phyloP scores from a whole-genome alignment of 441 rosid species.

The Adansonia grandidieri region DNA sequence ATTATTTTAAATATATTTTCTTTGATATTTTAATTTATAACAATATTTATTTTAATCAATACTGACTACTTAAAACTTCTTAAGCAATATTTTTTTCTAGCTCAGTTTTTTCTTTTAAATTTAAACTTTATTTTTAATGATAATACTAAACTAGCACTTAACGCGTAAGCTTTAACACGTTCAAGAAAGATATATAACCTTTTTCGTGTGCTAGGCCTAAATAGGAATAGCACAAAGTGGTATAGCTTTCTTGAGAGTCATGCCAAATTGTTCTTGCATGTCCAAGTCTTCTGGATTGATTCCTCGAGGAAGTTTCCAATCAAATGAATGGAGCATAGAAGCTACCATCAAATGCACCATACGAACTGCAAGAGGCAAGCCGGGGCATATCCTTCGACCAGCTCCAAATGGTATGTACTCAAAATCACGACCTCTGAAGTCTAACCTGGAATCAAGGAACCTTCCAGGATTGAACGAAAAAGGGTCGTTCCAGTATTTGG shows the following conservation, averaged over 20 bases:
- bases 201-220: not conserved
- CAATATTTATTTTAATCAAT: no score
- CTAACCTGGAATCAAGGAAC: conserved; percentile 17
- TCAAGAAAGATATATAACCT: not conserved
- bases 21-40: no score
- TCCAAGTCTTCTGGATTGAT: conserved; percentile 14
- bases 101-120: no score
- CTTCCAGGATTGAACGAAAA: conserved; percentile 21
- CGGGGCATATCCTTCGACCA: conserved; percentile 31
- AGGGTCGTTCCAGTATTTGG: conserved; percentile 21
- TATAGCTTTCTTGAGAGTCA: conserved; percentile 24
- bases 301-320: conserved; percentile 26
- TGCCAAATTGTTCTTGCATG: conserved; percentile 30
- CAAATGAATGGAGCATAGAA: conserved; percentile 19
- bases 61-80: no score
- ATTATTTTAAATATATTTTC: no score
- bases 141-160: no score
- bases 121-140: no score
- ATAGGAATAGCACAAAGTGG: conserved; percentile 25
- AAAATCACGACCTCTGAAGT: conserved; percentile 26
- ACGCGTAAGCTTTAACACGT: not conserved
- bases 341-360: conserved; percentile 29
- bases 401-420: conserved; percentile 27
- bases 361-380: conserved; percentile 26
- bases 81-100: no score